Evolutionary conservation across 1,284 basidiomycete genomes (phyloP).

Genomic region (Chalciporus sp.): DNA sequence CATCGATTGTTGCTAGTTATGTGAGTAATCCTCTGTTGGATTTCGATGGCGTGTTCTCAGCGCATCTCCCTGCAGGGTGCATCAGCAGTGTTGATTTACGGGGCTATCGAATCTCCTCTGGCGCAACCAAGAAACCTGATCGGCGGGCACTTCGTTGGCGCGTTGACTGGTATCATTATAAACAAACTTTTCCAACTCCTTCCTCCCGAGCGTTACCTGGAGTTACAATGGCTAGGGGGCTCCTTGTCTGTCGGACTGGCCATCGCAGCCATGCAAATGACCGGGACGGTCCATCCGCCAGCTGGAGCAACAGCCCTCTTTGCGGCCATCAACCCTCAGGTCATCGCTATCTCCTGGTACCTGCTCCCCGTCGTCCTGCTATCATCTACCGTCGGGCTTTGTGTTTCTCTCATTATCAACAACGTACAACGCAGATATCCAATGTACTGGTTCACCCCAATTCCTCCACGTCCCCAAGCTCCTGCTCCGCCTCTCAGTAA

Average conservation of each 20-base stretch:
- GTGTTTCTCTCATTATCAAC: conserved; percentile 55
- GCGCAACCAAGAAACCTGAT: conserved; percentile 63
- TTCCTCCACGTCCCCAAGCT: background rate
- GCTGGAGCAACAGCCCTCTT: conserved; percentile 53
- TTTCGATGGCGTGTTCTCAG: conserved; percentile 24
- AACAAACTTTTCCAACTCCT: conserved; percentile 56
- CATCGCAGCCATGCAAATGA: conserved; percentile 50
- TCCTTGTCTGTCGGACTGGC: conserved; percentile 54
- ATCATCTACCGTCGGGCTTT: conserved; percentile 51
- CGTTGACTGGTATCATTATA: conserved; percentile 47
- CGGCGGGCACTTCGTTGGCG: conserved; percentile 33
- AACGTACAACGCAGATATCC: conserved; percentile 63
- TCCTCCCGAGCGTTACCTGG: conserved; percentile 44
- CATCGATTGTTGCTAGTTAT: conserved; percentile 35
- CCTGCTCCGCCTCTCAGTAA: background rate
- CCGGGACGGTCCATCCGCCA: conserved; percentile 62
- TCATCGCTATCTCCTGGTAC: conserved; percentile 58
- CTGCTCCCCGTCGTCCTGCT: conserved; percentile 62
- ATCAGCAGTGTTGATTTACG: conserved; percentile 60
- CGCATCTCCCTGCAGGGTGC: conserved; percentile 60
- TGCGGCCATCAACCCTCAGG: conserved; percentile 49
- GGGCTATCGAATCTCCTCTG: conserved; percentile 58
- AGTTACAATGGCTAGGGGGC: conserved; percentile 57
- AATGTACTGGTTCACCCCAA: conserved; percentile 49
- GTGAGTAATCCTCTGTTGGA: conserved; percentile 7